Conservation (phyloP, 2,329 filamentous ascomycete genomes). For the Sporothrix pseudoabietina region DNA sequence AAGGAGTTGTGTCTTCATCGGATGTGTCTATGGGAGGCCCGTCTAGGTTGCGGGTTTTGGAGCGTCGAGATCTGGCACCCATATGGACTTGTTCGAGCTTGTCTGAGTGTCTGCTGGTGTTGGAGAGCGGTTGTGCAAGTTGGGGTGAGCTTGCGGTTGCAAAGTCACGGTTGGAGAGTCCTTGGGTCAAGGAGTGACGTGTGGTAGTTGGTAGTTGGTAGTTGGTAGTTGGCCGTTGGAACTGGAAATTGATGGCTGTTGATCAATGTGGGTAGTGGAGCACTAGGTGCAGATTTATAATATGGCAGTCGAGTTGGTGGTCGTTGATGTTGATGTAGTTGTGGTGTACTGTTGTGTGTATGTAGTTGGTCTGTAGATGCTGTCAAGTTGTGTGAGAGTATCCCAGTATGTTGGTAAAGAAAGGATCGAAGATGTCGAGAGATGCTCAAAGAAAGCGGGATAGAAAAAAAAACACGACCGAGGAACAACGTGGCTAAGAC, state of each 20-base stretch:
- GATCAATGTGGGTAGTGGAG: background rate
- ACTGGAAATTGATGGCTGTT: background rate
- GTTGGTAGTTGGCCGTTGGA: background rate
- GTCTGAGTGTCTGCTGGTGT: background rate
- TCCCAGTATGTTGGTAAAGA: slow-evolving; percentile 6
- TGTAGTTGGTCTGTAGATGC: background rate
- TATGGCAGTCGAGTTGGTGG: background rate
- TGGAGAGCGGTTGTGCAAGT: background rate
- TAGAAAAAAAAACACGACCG: slow-evolving; percentile 18
- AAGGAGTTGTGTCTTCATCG: slow-evolving; percentile 29
- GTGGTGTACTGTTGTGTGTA: background rate
- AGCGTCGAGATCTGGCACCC: slow-evolving; percentile 33
- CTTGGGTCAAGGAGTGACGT: background rate
- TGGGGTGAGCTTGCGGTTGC: background rate
- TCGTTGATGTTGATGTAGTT: background rate
- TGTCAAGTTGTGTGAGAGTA: slow-evolving; percentile 6
- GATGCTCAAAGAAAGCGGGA: background rate
- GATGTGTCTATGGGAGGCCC: slow-evolving; percentile 31
- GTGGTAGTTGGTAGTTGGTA: background rate
- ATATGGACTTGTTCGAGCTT: slow-evolving; percentile 34
- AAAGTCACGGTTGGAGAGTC: background rate
- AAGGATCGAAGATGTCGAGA: slow-evolving; percentile 18
- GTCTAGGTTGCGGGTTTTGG: slow-evolving; percentile 33
- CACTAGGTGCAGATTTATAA: background rate
- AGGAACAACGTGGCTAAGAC: slow-evolving; percentile 13